Base-by-base conservation (phyloP, 495 filamentous ascomycete species). In the Penicillium fimorum region DNA sequence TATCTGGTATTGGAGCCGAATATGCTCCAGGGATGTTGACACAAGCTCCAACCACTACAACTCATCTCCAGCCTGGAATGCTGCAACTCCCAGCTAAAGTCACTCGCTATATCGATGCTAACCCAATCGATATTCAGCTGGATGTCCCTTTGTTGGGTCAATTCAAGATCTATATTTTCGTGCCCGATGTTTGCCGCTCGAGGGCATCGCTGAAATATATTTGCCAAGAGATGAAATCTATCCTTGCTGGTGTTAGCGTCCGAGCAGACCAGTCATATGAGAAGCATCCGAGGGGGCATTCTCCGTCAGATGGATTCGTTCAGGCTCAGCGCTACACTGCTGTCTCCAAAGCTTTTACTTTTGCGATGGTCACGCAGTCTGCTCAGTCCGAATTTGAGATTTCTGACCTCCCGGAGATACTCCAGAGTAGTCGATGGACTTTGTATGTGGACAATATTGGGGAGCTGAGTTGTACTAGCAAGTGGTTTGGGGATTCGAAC, bases 121-220 rank as follows among this genome's bases (percentile, higher is more conserved):
- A 89, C 56, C 85, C 86, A 1, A 82, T 90, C 22, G 82, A 89
- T 56, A 73, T 89, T 25, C 85, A 90, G 61, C 79, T 88, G 5
- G 86, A 89, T 61, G 85, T 89, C n/a, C 85, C 87, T 1, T 74
- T 86, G 58, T 66, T 88, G 5, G 79, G 86, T 11, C 87, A 89
- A 58, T 90, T 89, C 71, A 76, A 84, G 20, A 75, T 89, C 22
- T 88, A 84, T 65, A 76, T 89, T 51, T 77, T 89, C 45, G 78
- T 82, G 12, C 79, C 79, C 42, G 75, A 86, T 58, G 73, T 86
- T 17, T 67, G 73, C 24, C 65, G 71, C n/a, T 74, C 81, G 0
- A 68, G 65, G 54, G 62, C 63, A 2, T 87, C 87, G 59, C 74
- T 89, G 40, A 69, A 76, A 5, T 70, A 65, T 0, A 70, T 88